Evolutionary conservation across 441 rosid species (phyloP).

Genomic region (Erodium moschatum): DNA sequence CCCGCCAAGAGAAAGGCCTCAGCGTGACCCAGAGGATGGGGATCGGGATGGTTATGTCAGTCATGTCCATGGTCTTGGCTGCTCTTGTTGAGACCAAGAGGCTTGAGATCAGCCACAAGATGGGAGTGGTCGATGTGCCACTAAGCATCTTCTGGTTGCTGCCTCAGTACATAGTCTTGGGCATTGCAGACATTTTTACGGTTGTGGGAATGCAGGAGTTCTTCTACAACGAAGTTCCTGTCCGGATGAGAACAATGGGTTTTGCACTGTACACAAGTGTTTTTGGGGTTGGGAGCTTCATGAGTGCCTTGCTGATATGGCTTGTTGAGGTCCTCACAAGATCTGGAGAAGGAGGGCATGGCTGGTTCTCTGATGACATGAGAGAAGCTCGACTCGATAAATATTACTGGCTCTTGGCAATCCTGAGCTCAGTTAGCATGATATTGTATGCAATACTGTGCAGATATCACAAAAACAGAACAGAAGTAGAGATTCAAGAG

Average conservation of each 20-base stretch:
- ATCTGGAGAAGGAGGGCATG: conserved; percentile 29
- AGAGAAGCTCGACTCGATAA: conserved; percentile 58
- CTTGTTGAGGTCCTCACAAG: conserved; percentile 41
- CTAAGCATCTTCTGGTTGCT: conserved; percentile 73
- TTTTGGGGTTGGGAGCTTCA: conserved; percentile 82
- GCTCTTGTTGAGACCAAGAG: conserved; percentile 66
- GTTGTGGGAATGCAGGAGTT: conserved; percentile 97
- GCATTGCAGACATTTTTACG: conserved; percentile 77
- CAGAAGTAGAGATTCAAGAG: conserved; percentile 29
- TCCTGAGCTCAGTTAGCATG: conserved; percentile 49
- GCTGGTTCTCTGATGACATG: conserved; percentile 92
- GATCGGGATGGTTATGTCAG: conserved; percentile 69
- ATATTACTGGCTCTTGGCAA: conserved; percentile 67
- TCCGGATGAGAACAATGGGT: conserved; percentile 76
- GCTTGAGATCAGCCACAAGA: conserved; percentile 32
- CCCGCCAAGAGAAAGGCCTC: conserved; percentile 45
- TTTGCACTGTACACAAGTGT: conserved; percentile 81
- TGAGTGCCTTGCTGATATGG: conserved; percentile 64
- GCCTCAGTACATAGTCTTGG: conserved; percentile 74
- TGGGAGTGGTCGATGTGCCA: conserved; percentile 25
- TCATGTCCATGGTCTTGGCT: conserved; percentile 68
- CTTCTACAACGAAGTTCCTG: conserved; percentile 77
- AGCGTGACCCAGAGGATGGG: conserved; percentile 77
- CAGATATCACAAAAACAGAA: conserved; percentile 35
- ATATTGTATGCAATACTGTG: conserved; percentile 46